Evolutionary conservation across 1,139 yeast species (phyloP).

Genomic region (Hyphopichia buzzinii): DNA sequence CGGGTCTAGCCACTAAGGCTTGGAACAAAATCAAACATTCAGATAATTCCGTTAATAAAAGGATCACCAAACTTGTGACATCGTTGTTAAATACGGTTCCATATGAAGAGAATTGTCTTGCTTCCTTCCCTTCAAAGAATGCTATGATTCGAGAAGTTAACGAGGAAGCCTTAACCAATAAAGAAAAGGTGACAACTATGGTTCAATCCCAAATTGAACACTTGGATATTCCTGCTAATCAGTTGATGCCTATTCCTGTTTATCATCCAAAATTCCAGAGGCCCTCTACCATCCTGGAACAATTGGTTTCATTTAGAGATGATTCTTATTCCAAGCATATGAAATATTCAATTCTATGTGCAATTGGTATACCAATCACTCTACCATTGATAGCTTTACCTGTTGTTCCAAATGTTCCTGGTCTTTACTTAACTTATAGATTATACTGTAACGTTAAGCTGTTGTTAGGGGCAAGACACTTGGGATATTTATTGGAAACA

Average conservation of each 20-base stretch:
- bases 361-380: conserved; percentile 70
- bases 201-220: conserved; percentile 33
- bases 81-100: conserved; percentile 44
- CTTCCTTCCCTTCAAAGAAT: conserved; percentile 49
- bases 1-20: conserved; percentile 35
- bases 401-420: conserved; percentile 92
- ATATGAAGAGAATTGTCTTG: conserved; percentile 50
- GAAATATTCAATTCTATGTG: conserved; percentile 43
- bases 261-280: conserved; percentile 41
- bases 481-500: conserved; percentile 46
- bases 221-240: conserved; percentile 27
- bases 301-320: conserved; percentile 28
- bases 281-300: conserved; percentile 30
- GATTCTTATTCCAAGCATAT: conserved; percentile 28
- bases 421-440: conserved; percentile 80
- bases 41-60: conserved; percentile 34
- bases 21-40: conserved; percentile 49
- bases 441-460: conserved; percentile 86
- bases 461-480: conserved; percentile 68
- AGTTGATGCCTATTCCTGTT: conserved; percentile 41
- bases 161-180: conserved; percentile 14
- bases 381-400: conserved; percentile 82
- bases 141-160: conserved; percentile 50
- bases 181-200: conserved; percentile 11
- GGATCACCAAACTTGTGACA: conserved; percentile 35